Conservation (phyloP, 1,284 basidiomycete genomes). For the Tilletia setariae region DNA sequence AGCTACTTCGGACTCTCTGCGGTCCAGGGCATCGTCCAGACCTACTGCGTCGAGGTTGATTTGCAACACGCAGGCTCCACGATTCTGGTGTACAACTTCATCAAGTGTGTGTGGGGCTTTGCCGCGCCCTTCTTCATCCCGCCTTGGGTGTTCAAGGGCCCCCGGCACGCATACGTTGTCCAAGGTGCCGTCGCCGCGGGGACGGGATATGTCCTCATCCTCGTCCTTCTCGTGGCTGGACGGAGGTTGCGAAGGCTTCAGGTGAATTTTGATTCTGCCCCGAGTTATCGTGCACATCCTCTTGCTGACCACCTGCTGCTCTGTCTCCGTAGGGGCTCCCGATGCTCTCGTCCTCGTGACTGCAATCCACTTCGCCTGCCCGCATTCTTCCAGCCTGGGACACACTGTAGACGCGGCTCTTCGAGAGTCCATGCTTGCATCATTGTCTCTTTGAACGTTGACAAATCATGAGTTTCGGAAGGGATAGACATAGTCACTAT, state of each 20-base stretch:
- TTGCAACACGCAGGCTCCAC: conserved; percentile 48
- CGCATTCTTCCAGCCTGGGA: too few relatives aligned
- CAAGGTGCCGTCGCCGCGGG: conserved; percentile 49
- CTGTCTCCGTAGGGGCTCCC: too few relatives aligned
- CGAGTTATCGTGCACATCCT: too few relatives aligned
- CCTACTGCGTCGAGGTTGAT: conserved; percentile 54
- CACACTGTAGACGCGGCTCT: too few relatives aligned
- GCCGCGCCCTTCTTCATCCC: conserved; percentile 53
- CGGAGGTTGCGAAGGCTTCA: conserved; percentile 28
- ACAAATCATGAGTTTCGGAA: too few relatives aligned
- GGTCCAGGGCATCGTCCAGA: conserved; percentile 27
- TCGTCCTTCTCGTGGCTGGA: conserved; percentile 35
- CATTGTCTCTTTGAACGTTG: too few relatives aligned
- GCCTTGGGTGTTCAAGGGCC: conserved; percentile 45
- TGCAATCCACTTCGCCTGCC: too few relatives aligned
- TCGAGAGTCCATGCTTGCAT: too few relatives aligned
- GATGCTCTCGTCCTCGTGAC: too few relatives aligned
- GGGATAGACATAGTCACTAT: too few relatives aligned
- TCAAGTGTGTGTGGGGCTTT: conserved; percentile 55
- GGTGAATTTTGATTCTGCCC: background rate
- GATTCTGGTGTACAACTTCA: conserved; percentile 55
- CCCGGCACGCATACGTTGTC: conserved; percentile 38
- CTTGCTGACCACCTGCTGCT: too few relatives aligned
- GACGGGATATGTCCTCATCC: conserved; percentile 33
- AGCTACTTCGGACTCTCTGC: conserved; percentile 42